Evolutionary conservation across 305 asterid genomes (phyloP), one percentile per base, ranked within the genome.

Genomic region (Fraxinus ornus): DNA sequence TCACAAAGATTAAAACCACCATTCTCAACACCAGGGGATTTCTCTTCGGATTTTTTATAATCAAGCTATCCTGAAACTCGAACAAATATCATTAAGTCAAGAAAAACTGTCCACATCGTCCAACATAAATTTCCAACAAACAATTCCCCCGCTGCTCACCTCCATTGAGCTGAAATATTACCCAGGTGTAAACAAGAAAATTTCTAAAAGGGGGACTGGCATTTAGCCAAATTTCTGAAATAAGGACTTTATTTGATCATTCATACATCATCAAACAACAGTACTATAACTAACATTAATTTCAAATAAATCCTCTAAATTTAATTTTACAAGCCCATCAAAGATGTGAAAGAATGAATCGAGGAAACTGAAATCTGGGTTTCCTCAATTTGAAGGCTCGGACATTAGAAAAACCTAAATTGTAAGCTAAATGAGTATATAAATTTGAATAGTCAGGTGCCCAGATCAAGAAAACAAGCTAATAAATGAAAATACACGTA

Each of bases 1-100:
- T 90, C 21, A 89, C 88, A 41, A 95, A 86, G 71, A 90, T 86
- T 89, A 95, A 82, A 81, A 95, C 97, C 88, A 85, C 84, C 95
- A 90, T 89, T 80, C 98, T 91, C 90, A 87, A 75, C 78, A 90
- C 85, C 86, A 93, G 81, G 75, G 93, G 92, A 83, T 90, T 89
- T 83, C 84, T 93, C 93, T 91, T 94, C 7, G 91, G 89, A 74
- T 92, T 81, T 87, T 89, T 93, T 36, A 81, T 77, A 52, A 81
- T 78, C 47, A 88, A 88, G 86, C 87, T 85, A 71, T 88, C 97
- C 99, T 95, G 97, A 84, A 90, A 89, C 80, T 71, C 78, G 84
- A 77, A 62, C 26, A 71, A 2, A 83, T 15, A 62, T 8, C 26
- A 60, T 3, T 15, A 62, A 9, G 12, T 66, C 73, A 60, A 60